Evolutionary conservation across 2,329 filamentous ascomycete species (phyloP), one percentile per base, ranked within the genome.

Genomic region (Fusarium sp.): DNA sequence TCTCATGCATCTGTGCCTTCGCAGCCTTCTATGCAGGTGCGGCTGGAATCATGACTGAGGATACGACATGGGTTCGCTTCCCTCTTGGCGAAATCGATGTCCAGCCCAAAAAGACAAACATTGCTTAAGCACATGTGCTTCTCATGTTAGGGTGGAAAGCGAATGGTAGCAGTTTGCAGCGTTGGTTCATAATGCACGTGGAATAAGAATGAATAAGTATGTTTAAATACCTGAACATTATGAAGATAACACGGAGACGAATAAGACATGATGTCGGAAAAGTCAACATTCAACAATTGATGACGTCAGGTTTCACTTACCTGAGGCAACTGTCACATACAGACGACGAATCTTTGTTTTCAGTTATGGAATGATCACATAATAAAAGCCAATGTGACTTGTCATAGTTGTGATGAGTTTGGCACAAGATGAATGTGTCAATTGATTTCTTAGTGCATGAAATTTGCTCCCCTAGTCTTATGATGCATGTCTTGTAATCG

Each of bases 41-140:
- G n/a, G 75, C 83, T 16, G 82, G 82, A 24, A 71, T 85, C 55
- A 85, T 85, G 83, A 74, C 79, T 3, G 77, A 79, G 35, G 82
- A 83, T 58, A 85, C 82, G 5, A 85, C 83, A 8, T 83, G 78
- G 73, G 79, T 85, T 16, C 72, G 73, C n/a, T 79, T 85, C 28
- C 83, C 83, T 6, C 75, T 85, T 22, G 83, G 83, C 2, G 81
- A 82, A 65, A 76, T 83, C 42, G 55, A 64, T 38, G 70, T 78
- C 22, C 51, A 55, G 18, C 41, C 72, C 15, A 63, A 39, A 38
- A 78, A 76, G 70, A 68, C 64, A 18, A 78, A 77, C 45, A 61
- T 78, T 11, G 76, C 75, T 35, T 77, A 48, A 60, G 45, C 12
- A 13, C 7, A 31, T 16, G 22, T 22, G 16, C n/a, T 39, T n/a